Evolutionary conservation across 257 asterid genomes (phyloP).

Genomic region (Cinchona pubescens): DNA sequence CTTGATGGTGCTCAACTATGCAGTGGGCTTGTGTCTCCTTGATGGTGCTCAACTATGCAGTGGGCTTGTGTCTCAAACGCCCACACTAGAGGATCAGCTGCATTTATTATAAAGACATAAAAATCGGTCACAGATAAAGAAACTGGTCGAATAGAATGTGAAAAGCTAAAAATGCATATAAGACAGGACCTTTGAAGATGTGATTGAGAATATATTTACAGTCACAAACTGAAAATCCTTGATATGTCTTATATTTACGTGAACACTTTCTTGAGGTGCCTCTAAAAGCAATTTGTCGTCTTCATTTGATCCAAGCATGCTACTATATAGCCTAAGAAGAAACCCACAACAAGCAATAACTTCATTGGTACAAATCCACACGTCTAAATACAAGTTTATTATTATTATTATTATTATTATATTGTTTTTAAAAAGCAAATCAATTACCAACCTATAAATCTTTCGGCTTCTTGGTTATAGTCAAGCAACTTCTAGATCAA

Average conservation of each 20-base stretch:
- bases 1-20: constrained; percentile 92
- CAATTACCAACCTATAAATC: constrained; percentile 68
- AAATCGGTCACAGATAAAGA: constrained; percentile 41
- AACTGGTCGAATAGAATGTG: constrained; percentile 18
- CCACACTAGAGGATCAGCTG: constrained; percentile 93
- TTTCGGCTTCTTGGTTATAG: constrained; percentile 91
- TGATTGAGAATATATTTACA: constrained; percentile 56
- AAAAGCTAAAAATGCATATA: constrained; percentile 16
- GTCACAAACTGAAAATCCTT: constrained; percentile 76
- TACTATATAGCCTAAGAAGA: constrained; percentile 69
- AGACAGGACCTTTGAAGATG: constrained; percentile 72
- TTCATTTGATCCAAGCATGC: constrained; percentile 65
- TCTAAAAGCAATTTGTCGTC: constrained; percentile 68
- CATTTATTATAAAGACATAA: constrained; percentile 86
- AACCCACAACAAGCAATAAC: constrained; percentile 12
- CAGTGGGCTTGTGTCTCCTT: no score
- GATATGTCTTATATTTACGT: constrained; percentile 63
- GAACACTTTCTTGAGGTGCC: constrained; percentile 64
- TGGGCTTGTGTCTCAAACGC: constrained; percentile 69
- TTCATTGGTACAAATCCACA: constrained; percentile 19
- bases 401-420: no score
- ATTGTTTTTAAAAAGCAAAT: background rate
- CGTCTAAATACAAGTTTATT: constrained; percentile 10
- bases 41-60: no score
- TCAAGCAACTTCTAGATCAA: constrained; percentile 91